Evolutionary conservation across 2,329 filamentous ascomycete genomes (phyloP).

Genomic region (Neophaeococcomyces mojaviensis): DNA sequence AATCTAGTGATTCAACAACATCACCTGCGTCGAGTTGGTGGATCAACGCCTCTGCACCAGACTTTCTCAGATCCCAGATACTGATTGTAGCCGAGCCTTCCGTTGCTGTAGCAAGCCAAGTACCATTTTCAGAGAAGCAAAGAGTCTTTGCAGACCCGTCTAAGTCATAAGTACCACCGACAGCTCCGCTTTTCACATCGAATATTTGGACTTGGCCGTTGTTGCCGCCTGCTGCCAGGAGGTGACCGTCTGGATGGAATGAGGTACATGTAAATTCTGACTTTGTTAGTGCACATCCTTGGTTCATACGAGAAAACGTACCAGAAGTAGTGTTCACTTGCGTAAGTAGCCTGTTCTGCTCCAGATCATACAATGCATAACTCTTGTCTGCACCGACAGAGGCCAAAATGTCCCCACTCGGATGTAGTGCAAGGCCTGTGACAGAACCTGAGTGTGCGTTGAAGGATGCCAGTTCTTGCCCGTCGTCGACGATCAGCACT

Average conservation of each 20-base stretch:
- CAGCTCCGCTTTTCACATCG: constrained; percentile 71
- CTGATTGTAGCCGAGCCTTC: constrained; percentile 71
- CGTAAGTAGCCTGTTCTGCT: constrained; percentile 58
- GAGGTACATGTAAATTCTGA: constrained; percentile 66
- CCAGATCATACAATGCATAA: constrained; percentile 80
- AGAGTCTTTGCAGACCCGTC: constrained; percentile 64
- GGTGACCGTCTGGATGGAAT: constrained; percentile 95
- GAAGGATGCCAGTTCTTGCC: constrained; percentile 61
- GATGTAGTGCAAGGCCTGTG: constrained; percentile 71
- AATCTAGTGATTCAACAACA: constrained; percentile 62
- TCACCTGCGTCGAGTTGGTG: constrained; percentile 83
- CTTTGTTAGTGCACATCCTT: constrained; percentile 12
- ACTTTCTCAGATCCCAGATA: constrained; percentile 87
- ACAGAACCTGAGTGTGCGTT: constrained; percentile 76
- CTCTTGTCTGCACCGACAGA: constrained; percentile 89
- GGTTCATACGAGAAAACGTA: constrained; percentile 41
- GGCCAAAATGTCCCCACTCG: constrained; percentile 72
- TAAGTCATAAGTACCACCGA: constrained; percentile 64
- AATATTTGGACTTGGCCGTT: constrained; percentile 81
- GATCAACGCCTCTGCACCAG: constrained; percentile 49
- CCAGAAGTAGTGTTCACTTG: constrained; percentile 74
- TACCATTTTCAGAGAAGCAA: constrained; percentile 91
- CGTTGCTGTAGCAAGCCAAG: constrained; percentile 80
- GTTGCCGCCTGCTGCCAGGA: constrained; percentile 76
- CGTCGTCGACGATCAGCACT: constrained; percentile 72